Conservation (phyloP, 768 basidiomycete genomes). For the Pleurotus tuber-regium region DNA sequence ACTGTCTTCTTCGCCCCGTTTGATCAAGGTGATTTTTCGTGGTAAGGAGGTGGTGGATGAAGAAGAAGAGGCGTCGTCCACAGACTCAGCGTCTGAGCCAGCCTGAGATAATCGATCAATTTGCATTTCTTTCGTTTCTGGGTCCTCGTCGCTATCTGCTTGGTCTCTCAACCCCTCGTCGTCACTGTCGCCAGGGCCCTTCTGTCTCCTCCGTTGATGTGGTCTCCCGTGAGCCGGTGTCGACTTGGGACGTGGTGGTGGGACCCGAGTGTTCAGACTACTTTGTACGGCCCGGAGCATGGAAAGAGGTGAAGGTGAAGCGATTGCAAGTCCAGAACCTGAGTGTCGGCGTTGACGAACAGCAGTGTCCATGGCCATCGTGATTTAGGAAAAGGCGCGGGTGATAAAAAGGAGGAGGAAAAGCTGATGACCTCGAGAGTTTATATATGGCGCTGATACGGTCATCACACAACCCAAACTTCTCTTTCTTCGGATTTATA, state of each 20-base stretch:
- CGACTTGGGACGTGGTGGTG: constrained; percentile 69
- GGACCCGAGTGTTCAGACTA: constrained; percentile 24
- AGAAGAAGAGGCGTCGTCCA: constrained; percentile 6
- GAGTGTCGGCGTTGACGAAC: constrained; percentile 63
- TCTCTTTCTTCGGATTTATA: too few species aligned
- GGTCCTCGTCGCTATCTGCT: constrained; percentile 12
- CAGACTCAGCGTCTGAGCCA: constrained; percentile 15
- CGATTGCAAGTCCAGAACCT: constrained; percentile 42
- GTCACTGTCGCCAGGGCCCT: constrained; percentile 36
- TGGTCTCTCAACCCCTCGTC: constrained; percentile 32
- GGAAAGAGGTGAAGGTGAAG: constrained; percentile 21
- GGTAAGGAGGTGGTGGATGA: constrained; percentile 20
- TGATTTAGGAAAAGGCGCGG: too few species aligned
- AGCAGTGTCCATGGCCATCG: constrained; percentile 3
- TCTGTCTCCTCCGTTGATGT: constrained; percentile 43
- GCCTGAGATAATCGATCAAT: constrained; percentile 23
- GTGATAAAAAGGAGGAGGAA: too few species aligned
- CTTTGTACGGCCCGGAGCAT: constrained; percentile 16
- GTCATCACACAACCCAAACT: too few species aligned
- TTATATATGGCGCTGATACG: too few species aligned
- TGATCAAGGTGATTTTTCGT: constrained; percentile 18
- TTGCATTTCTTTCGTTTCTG: constrained; percentile 30
- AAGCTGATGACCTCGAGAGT: too few species aligned
- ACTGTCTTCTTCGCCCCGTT: constrained; percentile 14
- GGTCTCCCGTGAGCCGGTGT: constrained; percentile 65